These are phyloP conservation scores for Pichia sp. DNA, from an alignment of 1,139 yeast genomes.

Conservation along the genomic window DNA sequence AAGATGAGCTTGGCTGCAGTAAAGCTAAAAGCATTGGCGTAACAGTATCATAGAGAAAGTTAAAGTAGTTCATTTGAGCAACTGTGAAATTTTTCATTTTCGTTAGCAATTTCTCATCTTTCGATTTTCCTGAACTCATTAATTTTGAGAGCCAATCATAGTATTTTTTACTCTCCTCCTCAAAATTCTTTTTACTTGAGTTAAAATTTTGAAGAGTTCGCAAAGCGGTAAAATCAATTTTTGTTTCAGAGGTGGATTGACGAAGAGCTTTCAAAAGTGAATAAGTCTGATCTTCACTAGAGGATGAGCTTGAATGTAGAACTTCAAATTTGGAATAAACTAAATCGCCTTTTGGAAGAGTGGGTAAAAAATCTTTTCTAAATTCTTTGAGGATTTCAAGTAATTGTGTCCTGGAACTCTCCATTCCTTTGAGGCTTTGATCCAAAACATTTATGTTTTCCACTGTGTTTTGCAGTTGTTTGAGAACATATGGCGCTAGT, in stretches of 20 bases:
- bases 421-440: slow-evolving; percentile 20
- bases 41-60: slow-evolving; percentile 55
- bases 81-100: slow-evolving; percentile 64
- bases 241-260: slow-evolving; percentile 5
- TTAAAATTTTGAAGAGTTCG: slow-evolving; percentile 15
- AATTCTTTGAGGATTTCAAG: slow-evolving; percentile 36
- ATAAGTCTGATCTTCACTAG: slow-evolving; percentile 2
- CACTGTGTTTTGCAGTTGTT: slow-evolving; percentile 38
- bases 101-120: slow-evolving; percentile 58
- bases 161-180: slow-evolving; percentile 67
- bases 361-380: slow-evolving; percentile 21
- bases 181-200: slow-evolving; percentile 45
- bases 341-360: slow-evolving; percentile 1
- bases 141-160: slow-evolving; percentile 72
- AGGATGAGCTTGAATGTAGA: background rate
- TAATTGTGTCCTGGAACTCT: slow-evolving; percentile 17
- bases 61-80: slow-evolving; percentile 67
- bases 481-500: slow-evolving; percentile 39
- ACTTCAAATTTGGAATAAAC: slow-evolving; percentile 13
- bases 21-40: slow-evolving; percentile 32
- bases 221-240: slow-evolving; percentile 11
- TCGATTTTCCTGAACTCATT: slow-evolving; percentile 55
- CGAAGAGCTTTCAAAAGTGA: slow-evolving; percentile 9
- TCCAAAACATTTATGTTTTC: slow-evolving; percentile 24
- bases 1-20: background rate